Evolutionary conservation across 2,329 filamentous ascomycete species (phyloP), one percentile per base, ranked within the genome.

Genomic region (Cladosporium phlei): DNA sequence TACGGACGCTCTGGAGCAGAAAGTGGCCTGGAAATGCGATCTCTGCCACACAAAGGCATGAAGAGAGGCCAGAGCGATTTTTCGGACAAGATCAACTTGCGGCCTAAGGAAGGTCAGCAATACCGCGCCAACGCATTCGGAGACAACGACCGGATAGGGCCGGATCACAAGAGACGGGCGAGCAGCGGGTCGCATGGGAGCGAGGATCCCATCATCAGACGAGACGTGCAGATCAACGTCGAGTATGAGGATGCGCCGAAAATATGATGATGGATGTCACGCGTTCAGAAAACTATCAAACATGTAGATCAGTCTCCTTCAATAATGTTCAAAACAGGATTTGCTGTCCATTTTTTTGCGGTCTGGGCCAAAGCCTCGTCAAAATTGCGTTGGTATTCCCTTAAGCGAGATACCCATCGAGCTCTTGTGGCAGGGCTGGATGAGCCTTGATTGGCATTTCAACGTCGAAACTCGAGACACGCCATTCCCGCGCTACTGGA

Each of bases 121-220:
- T 54, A 56, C 25, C 38, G 49, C 9, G 54, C 52, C 2, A 52
- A 49, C 16, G 54, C 49, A 24, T 54, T 54, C 29, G 47, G 51
- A 25, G 52, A 56, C 28, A 17, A 46, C 11, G 38, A 46, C 14
- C 29, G 44, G 9, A 42, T 27, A 16, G 14, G 24, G 16, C 48
- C 46, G 22, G 52, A 53, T 28, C 16, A 20, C 11, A 50, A 37
- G 47, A 52, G 54, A 28, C 34, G 39, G 9, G 33, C 49, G n/a
- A 56, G 54, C 32, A 47, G 24, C 14, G 44, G 35, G 1, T 55
- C 52, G 16, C 46, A 47, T 9, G 52, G 47, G 3, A 57, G 54
- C 29, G 49, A 53, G 22, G 54, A 58, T 48, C 55, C 55, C 10
- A 56, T 58, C n/a, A 59, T 56, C 28, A 30, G 55, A 38, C 45